Percentiles rank a stretch among this genome's conserved stretches.
These are phyloP conservation scores for Glebionis coronaria DNA, from an alignment of 129 eudicot genomes.

Conservation along the genomic window DNA sequence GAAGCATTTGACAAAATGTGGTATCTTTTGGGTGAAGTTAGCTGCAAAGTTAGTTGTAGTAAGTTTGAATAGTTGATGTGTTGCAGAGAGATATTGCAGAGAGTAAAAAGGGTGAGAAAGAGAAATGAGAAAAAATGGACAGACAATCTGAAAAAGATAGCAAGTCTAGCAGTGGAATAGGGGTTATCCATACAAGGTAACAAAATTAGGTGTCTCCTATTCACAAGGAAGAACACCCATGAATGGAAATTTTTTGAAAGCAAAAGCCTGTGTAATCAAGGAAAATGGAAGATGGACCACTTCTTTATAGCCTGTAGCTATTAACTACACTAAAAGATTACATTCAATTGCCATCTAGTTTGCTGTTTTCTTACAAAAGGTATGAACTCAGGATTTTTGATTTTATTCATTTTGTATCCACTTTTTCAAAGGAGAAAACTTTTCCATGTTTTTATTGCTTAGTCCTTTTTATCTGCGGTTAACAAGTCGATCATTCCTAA, in stretches of 20 bases:
- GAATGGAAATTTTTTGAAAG: conserved; percentile 38
- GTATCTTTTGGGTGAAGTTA: conserved; percentile 5
- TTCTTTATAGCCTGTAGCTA: conserved; percentile 35
- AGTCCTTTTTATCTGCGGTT: conserved; percentile 13
- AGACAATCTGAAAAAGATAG: conserved; percentile 47
- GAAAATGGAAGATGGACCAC: conserved; percentile 40
- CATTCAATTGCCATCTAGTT: conserved; percentile 33
- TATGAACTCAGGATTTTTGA: conserved; percentile 31
- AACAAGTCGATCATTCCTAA: neutral
- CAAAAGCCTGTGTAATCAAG: conserved; percentile 42
- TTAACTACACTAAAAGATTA: conserved; percentile 33
- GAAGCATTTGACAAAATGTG: conserved; percentile 9
- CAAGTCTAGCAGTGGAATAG: conserved; percentile 33
- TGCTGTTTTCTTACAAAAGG: conserved; percentile 37
- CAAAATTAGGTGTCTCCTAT: conserved; percentile 34
- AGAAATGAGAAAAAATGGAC: conserved; percentile 37
- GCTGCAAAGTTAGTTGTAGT: conserved; percentile 29
- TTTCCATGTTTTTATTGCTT: conserved; percentile 20
- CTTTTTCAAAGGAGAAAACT: conserved; percentile 26
- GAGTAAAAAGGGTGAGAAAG: conserved; percentile 40
- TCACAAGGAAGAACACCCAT: conserved; percentile 35
- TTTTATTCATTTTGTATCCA: conserved; percentile 29
- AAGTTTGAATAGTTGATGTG: conserved; percentile 16
- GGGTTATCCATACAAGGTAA: conserved; percentile 33
- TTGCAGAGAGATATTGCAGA: conserved; percentile 37